Conservation (phyloP, 2,329 filamentous ascomycete species). For the Phyllosticta citrichinensis region DNA sequence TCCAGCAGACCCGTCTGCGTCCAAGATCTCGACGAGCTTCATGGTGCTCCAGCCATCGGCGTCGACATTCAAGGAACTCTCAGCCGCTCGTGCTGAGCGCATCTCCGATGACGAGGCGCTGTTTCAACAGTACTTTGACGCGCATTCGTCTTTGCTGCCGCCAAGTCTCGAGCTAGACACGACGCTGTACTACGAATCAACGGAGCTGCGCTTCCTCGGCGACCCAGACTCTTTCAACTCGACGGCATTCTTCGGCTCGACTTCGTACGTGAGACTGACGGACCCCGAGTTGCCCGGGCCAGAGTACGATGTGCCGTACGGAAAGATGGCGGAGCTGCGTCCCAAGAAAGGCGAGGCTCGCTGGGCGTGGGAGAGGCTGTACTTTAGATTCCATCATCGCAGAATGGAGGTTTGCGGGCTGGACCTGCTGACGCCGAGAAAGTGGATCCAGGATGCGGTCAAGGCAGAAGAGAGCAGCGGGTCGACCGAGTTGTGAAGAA, state of each 20-base stretch:
- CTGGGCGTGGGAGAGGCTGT: constrained; percentile 40
- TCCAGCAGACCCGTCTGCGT: constrained; percentile 22
- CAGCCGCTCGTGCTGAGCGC: constrained; percentile 17
- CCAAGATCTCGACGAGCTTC: constrained; percentile 27
- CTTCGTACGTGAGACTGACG: constrained; percentile 37
- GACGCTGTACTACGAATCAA: constrained; percentile 29
- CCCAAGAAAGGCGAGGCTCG: constrained; percentile 38
- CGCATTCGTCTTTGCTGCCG: constrained; percentile 23
- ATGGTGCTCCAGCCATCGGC: constrained; percentile 27
- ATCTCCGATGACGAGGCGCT: constrained; percentile 23
- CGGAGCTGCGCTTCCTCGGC: constrained; percentile 16
- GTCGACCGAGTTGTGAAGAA: constrained; percentile 2
- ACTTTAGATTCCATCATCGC: constrained; percentile 39
- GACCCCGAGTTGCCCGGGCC: constrained; percentile 40
- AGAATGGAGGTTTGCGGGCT: constrained; percentile 44
- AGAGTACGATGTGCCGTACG: constrained; percentile 40
- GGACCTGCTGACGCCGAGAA: constrained; percentile 32
- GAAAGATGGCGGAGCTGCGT: constrained; percentile 29
- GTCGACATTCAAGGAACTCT: constrained; percentile 22
- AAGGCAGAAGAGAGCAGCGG: neutral
- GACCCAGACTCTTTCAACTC: constrained; percentile 30
- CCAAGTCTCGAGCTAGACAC: constrained; percentile 23
- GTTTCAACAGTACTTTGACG: constrained; percentile 23
- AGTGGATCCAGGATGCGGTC: neutral
- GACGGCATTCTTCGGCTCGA: constrained; percentile 32